These are phyloP conservation scores for Lasiodiplodia citricola DNA, from an alignment of 2,329 filamentous ascomycete species.

Conservation along the genomic window DNA sequence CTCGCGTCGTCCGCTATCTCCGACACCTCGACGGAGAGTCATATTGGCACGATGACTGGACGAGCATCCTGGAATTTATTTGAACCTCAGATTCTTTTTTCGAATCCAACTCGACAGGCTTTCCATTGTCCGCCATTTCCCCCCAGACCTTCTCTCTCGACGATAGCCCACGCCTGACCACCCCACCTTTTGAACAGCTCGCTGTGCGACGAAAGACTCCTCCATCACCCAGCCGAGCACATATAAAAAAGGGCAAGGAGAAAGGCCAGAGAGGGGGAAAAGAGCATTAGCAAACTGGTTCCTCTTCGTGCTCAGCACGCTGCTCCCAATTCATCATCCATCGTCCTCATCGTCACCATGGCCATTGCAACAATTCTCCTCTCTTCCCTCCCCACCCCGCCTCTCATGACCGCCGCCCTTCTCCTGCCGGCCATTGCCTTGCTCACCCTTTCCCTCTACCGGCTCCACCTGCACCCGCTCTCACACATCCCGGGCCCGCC, in stretches of 20 bases:
- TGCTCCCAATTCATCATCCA: too few relatives aligned
- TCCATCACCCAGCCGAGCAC: conserved; percentile 4
- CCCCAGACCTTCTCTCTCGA: background rate
- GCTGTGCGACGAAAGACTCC: background rate
- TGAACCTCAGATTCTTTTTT: background rate
- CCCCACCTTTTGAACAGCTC: background rate
- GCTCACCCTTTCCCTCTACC: conserved; percentile 25
- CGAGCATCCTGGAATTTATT: background rate
- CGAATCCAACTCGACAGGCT: background rate
- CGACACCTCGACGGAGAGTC: conserved; percentile 12
- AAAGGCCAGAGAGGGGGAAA: background rate
- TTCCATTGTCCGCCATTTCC: background rate
- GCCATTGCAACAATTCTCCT: conserved; percentile 30
- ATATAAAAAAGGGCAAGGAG: too few relatives aligned
- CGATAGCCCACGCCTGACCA: background rate
- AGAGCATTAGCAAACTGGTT: background rate
- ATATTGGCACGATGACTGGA: background rate
- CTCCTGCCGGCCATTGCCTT: background rate
- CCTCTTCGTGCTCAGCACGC: background rate
- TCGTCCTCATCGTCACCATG: conserved; percentile 30
- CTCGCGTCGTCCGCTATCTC: conserved; percentile 16
- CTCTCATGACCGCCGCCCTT: background rate
- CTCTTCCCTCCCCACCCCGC: conserved; percentile 34
- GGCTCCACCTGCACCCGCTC: conserved; percentile 25
- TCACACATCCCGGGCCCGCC: conserved; percentile 25